A percentile compares a stretch with the other conserved stretches of the same genome.
These are phyloP conservation scores for Trametes meyenii DNA, from an alignment of 768 basidiomycete genomes.

Conservation along the genomic window DNA sequence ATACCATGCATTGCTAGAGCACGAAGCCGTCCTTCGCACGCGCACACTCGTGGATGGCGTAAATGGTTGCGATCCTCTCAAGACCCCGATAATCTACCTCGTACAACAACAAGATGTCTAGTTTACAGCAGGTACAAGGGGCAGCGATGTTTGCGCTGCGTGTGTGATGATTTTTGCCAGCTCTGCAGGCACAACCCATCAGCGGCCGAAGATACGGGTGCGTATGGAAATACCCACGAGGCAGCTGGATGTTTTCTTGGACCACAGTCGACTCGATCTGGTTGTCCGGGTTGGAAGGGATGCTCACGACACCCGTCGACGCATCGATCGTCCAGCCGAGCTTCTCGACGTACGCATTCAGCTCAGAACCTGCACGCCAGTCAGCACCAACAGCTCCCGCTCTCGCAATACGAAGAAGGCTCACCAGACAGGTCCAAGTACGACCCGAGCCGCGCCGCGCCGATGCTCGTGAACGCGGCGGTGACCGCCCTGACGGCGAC, in stretches of 20 bases:
- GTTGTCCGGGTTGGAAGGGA: conserved; percentile 87
- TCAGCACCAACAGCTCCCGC: not conserved
- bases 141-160: conserved; percentile 49
- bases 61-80: not conserved
- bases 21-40: not conserved
- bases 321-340: conserved; percentile 69
- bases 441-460: conserved; percentile 62
- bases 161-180: conserved; percentile 77
- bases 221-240: conserved; percentile 55
- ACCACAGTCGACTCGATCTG: conserved; percentile 85
- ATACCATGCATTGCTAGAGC: not conserved
- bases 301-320: conserved; percentile 55
- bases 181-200: conserved; percentile 44
- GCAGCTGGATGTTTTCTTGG: conserved; percentile 79
- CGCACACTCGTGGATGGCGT: not conserved
- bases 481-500: conserved; percentile 78
- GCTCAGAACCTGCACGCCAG: conserved; percentile 48
- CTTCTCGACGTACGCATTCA: conserved; percentile 61
- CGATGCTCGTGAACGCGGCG: conserved; percentile 78
- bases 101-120: conserved; percentile 11
- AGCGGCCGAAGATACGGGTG: conserved; percentile 9
- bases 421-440: conserved; percentile 72
- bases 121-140: conserved; percentile 20
- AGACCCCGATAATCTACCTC: not conserved
- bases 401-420: conserved; percentile 1